A percentile compares a stretch with the other conserved stretches of the same genome.
These are phyloP conservation scores for Botrytis paeoniae DNA, from an alignment of 2,329 filamentous ascomycete genomes.

Conservation along the genomic window DNA sequence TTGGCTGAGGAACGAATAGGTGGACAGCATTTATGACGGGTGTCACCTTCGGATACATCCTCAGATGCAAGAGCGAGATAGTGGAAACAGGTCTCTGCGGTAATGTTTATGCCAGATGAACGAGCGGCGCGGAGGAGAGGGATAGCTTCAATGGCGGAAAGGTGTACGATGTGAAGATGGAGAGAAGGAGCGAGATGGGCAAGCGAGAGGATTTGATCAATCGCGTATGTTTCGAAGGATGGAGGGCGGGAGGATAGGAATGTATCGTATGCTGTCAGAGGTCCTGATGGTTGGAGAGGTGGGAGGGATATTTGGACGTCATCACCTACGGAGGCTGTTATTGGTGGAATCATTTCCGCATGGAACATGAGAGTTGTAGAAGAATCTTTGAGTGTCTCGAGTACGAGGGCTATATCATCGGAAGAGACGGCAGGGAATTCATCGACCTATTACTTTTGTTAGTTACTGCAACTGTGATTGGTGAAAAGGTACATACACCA, in stretches of 20 bases:
- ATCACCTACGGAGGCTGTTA: slow-evolving; percentile 75
- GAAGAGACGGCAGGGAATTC: slow-evolving; percentile 92
- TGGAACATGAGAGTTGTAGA: slow-evolving; percentile 98
- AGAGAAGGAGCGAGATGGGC: slow-evolving; percentile 77
- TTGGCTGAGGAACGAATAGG: slow-evolving; percentile 65
- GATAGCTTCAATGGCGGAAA: slow-evolving; percentile 67
- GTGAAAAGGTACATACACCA: slow-evolving; percentile 60
- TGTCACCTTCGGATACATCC: slow-evolving; percentile 64
- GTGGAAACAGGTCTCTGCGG: slow-evolving; percentile 75
- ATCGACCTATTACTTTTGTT: slow-evolving; percentile 61
- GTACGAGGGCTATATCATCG: slow-evolving; percentile 73
- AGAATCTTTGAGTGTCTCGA: slow-evolving; percentile 74
- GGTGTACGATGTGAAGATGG: slow-evolving; percentile 81
- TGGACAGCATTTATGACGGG: slow-evolving; percentile 71
- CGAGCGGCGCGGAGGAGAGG: slow-evolving; percentile 62
- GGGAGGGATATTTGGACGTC: slow-evolving; percentile 67
- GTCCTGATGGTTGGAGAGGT: slow-evolving; percentile 67
- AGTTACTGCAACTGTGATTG: slow-evolving; percentile 1
- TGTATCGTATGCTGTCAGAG: slow-evolving; percentile 76
- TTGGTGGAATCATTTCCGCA: slow-evolving; percentile 95
- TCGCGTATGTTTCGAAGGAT: slow-evolving; percentile 85
- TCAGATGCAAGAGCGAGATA: slow-evolving; percentile 68
- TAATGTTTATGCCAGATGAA: slow-evolving; percentile 62
- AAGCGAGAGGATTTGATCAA: slow-evolving; percentile 80
- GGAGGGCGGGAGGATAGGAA: slow-evolving; percentile 90